phyloP scores from a whole-genome alignment of 1,284 basidiomycete species.

The Rhodotorula sp. region DNA sequence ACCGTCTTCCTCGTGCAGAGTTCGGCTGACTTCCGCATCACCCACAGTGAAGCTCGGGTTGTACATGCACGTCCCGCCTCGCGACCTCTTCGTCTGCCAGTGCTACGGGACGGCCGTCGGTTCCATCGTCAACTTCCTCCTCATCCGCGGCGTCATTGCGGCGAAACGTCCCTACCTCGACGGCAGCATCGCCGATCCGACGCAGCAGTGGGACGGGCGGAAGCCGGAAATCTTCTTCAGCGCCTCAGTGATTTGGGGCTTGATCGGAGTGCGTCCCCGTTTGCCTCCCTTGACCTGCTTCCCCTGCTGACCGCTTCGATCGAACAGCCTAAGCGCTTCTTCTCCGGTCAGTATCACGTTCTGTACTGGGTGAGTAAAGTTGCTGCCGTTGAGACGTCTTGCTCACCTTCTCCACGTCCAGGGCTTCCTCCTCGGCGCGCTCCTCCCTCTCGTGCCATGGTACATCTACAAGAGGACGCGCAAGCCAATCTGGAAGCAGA shows the following conservation, averaged over 20 bases:
- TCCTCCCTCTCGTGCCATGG: conserved; percentile 45
- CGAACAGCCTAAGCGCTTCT: conserved; percentile 47
- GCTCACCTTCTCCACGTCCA: conserved; percentile 5
- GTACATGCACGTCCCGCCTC: conserved; percentile 48
- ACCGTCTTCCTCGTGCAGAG: conserved; percentile 36
- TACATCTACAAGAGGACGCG: conserved; percentile 39
- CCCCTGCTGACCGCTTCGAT: not conserved
- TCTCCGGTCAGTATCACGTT: conserved; percentile 47
- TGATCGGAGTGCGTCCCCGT: not conserved
- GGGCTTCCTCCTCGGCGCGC: conserved; percentile 44
- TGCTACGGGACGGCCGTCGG: conserved; percentile 49
- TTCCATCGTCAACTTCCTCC: conserved; percentile 45
- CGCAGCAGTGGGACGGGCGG: conserved; percentile 49
- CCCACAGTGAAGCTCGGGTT: not conserved
- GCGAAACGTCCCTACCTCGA: conserved; percentile 48
- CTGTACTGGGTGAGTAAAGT: conserved; percentile 31
- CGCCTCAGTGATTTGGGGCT: conserved; percentile 6
- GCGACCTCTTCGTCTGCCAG: conserved; percentile 50
- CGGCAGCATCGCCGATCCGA: conserved; percentile 49
- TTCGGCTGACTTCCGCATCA: not conserved
- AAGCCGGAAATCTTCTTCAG: conserved; percentile 37
- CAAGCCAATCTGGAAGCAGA: conserved; percentile 35
- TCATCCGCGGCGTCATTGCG: conserved; percentile 43
- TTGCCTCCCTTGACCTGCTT: not conserved
- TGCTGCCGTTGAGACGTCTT: not conserved